phyloP scores from a whole-genome alignment of 805 yeast genomes.

The Pichia nanzhaoensis region DNA sequence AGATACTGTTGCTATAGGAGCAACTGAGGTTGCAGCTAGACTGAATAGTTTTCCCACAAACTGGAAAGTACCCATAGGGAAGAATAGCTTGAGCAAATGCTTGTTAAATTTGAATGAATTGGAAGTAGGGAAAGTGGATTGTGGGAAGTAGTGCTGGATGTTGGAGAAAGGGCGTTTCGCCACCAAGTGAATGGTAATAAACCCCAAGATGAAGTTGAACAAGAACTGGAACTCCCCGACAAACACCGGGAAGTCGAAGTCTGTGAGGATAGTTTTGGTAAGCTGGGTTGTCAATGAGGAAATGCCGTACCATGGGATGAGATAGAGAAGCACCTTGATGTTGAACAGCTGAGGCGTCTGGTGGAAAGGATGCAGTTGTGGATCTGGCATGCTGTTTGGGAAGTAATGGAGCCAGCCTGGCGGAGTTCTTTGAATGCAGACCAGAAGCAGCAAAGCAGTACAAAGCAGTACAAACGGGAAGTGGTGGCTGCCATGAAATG shows the following conservation, averaged over 20 bases:
- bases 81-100: constrained; percentile 40
- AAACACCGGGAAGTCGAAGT: constrained; percentile 55
- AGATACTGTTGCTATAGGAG: constrained; percentile 64
- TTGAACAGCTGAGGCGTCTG: constrained; percentile 27
- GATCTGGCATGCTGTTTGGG: no score
- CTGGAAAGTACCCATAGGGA: constrained; percentile 63
- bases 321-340: neutral
- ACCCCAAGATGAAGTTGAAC: constrained; percentile 36
- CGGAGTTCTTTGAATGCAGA: no score
- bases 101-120: constrained; percentile 26
- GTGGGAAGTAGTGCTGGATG: constrained; percentile 36
- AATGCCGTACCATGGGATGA: constrained; percentile 49
- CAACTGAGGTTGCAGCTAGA: constrained; percentile 56
- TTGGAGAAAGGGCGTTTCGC: constrained; percentile 6
- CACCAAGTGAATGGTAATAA: constrained; percentile 9
- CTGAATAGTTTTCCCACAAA: constrained; percentile 58
- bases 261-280: constrained; percentile 47
- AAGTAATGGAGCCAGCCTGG: no score
- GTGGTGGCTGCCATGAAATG: no score
- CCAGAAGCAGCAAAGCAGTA: no score
- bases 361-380: constrained; percentile 15
- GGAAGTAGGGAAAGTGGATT: constrained; percentile 44
- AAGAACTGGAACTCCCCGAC: constrained; percentile 60
- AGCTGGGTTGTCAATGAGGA: constrained; percentile 61
- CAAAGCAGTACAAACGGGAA: no score